These are phyloP conservation scores for Simplicillium sp. DNA, from an alignment of 2,329 filamentous ascomycete genomes.

Conservation along the genomic window DNA sequence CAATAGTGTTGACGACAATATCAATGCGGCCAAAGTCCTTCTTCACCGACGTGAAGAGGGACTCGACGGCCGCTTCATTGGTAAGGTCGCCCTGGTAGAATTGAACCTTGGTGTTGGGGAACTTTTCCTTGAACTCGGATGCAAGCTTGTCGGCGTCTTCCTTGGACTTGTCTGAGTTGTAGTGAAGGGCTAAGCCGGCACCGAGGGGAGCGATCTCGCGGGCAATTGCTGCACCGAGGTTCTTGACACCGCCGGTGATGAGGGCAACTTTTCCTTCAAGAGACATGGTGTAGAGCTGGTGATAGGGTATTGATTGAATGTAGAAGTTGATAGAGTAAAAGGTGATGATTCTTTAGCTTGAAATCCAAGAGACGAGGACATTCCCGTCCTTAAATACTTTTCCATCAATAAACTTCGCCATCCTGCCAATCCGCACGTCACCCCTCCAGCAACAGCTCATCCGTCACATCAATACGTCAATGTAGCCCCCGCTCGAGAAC, in stretches of 20 bases:
- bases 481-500: too few relatives aligned
- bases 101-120: slow-evolving; percentile 20
- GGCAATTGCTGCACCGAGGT: slow-evolving; percentile 50
- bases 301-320: too few relatives aligned
- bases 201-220: slow-evolving; percentile 46
- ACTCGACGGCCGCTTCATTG: slow-evolving; percentile 24
- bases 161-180: slow-evolving; percentile 31
- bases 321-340: too few relatives aligned
- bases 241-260: slow-evolving; percentile 47
- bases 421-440: too few relatives aligned
- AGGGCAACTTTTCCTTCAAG: slow-evolving; percentile 32
- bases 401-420: too few relatives aligned
- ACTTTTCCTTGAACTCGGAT: slow-evolving; percentile 21
- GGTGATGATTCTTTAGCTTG: too few relatives aligned
- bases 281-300: slow-evolving; percentile 14
- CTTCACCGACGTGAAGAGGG: slow-evolving; percentile 28
- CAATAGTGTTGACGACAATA: slow-evolving; percentile 40
- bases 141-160: slow-evolving; percentile 23
- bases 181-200: slow-evolving; percentile 50
- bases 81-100: slow-evolving; percentile 35
- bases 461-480: too few relatives aligned
- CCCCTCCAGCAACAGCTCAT: too few relatives aligned
- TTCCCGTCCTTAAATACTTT: too few relatives aligned
- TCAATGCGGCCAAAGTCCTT: slow-evolving; percentile 34
- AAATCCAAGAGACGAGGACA: too few relatives aligned